Conservation (phyloP, 2,329 filamentous ascomycete species). For the Alternaria sp. region DNA sequence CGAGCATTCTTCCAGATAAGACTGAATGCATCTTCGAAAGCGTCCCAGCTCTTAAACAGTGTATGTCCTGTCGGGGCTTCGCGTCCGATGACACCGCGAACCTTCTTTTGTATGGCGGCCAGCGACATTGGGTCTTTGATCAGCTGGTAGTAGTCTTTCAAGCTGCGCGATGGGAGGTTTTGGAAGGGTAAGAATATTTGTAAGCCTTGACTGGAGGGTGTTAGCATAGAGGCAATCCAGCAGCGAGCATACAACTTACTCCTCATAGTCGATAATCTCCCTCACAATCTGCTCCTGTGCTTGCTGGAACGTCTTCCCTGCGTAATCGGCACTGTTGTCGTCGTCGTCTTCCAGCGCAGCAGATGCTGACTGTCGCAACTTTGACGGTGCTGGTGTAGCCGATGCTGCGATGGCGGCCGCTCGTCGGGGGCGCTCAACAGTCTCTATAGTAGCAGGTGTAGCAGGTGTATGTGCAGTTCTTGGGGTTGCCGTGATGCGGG, state of each 20-base stretch:
- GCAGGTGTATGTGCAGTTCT: constrained; percentile 18
- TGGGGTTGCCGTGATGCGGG: constrained; percentile 40
- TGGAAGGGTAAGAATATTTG: constrained; percentile 79
- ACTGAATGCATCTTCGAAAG: constrained; percentile 80
- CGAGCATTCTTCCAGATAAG: constrained; percentile 88
- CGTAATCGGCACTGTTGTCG: constrained; percentile 27
- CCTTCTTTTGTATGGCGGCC: constrained; percentile 77
- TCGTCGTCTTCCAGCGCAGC: constrained; percentile 29
- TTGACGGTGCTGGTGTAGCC: constrained; percentile 46
- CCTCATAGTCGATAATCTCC: constrained; percentile 72
- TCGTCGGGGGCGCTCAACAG: constrained; percentile 43
- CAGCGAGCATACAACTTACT: constrained; percentile 23
- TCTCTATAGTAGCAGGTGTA: constrained; percentile 36
- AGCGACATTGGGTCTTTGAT: constrained; percentile 84
- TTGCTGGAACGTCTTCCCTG: constrained; percentile 77
- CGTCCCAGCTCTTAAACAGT: constrained; percentile 82
- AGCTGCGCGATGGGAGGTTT: constrained; percentile 75
- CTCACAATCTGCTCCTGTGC: constrained; percentile 86
- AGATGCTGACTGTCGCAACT: constrained; percentile 42
- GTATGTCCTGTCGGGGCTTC: constrained; percentile 66
- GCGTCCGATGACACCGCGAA: constrained; percentile 76
- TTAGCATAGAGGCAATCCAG: constrained; percentile 12
- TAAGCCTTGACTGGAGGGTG: constrained; percentile 60
- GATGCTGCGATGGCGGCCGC: constrained; percentile 36
- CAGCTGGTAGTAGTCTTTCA: constrained; percentile 87